Evolutionary conservation across 805 yeast genomes (phyloP).

Genomic region (Saturnispora zaruensis): DNA sequence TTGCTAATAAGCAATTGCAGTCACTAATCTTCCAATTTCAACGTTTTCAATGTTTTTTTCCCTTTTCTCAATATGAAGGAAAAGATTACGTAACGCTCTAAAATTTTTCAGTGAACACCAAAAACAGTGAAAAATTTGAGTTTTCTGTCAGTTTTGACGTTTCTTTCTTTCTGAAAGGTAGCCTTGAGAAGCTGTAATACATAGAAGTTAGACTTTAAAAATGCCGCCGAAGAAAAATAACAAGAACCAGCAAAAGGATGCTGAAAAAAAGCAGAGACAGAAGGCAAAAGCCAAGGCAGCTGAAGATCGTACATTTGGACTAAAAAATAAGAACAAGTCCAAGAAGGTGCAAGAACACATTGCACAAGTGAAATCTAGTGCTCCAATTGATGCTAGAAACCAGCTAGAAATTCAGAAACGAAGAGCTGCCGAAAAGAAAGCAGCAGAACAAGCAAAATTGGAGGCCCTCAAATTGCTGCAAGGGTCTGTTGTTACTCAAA

Average conservation of each 20-base stretch:
- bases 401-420: constrained; percentile 48
- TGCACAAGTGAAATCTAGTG: constrained; percentile 58
- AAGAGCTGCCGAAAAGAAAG: constrained; percentile 80
- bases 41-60: background rate
- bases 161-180: background rate
- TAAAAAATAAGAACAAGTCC: constrained; percentile 92
- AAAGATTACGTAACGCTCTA: background rate
- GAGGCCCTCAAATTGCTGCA: constrained; percentile 79
- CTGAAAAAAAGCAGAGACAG: constrained; percentile 52
- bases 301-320: constrained; percentile 88
- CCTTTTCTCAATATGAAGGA: background rate
- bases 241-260: constrained; percentile 37
- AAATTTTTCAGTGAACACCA: background rate
- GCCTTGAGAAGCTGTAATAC: no score
- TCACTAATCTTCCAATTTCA: background rate
- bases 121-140: background rate
- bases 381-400: constrained; percentile 36
- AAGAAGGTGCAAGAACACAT: constrained; percentile 75
- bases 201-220: background rate
- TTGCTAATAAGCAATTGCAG: background rate
- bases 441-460: constrained; percentile 79
- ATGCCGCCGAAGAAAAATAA: constrained; percentile 51
- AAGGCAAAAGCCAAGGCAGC: constrained; percentile 55
- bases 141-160: background rate
- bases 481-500: constrained; percentile 58